Base-by-base conservation (phyloP, 179 eudicot genomes). In the Dionaea muscipula region DNA sequence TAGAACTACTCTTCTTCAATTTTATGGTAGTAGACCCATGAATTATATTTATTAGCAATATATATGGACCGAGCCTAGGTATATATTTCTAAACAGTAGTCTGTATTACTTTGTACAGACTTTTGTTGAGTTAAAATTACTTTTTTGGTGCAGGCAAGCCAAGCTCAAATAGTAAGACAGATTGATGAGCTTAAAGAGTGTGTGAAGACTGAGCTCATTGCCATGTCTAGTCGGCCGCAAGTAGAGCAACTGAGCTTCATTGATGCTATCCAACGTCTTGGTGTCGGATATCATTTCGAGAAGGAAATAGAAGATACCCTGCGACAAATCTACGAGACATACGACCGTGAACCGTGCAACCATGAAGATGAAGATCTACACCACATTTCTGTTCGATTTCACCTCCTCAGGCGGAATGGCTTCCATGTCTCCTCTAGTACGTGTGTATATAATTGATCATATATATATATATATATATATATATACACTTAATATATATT, bases 251-350 rank as follows among this genome's bases (percentile, higher is more conserved):
- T 66, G 19, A 65, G 55, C 35, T 47, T 69, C 22, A 69, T 74
- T 15, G 69, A 74, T 53, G 55, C 53, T 5, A 51, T 69, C 49
- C 66, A 66, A 63, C 60, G 71, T 1, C 67, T 69, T 3, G 78
- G 74, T 27, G 43, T 73, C 12, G 44, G 51, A 18, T 73, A 73
- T 31, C 74, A 73, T 40, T 68, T 73, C 22, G 68, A 68, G 51
- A 18, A 49, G 7, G 68, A 64, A 20, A 69, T 73, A 4, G 66
- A 43, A 2, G 27, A 20, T 14, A 55, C 55, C 1, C 36, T 74
- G 24, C 24, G 47, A 33, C 21, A 41, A 21, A 49, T 63, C 4
- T 49, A 33, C 13, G 39, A 60, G 24, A 45, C 19, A 13, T 33
- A 41, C 36, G 8, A 49, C 25, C 10, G 10, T 44, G 9, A 25